phyloP scores from a whole-genome alignment of 495 filamentous ascomycete genomes.

The Aspergillus homomorphus region DNA sequence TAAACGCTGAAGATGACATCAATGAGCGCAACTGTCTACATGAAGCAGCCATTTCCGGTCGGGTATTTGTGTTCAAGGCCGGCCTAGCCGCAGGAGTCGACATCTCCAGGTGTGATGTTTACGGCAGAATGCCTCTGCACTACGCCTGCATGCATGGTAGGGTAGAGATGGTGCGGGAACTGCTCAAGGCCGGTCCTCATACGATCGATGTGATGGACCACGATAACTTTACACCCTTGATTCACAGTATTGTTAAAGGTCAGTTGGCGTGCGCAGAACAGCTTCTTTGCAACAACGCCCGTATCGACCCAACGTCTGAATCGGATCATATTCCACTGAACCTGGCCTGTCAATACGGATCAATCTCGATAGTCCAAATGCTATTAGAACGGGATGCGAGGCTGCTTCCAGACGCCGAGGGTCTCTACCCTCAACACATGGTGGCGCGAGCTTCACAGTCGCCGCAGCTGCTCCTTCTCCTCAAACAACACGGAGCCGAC shows the following conservation, averaged over 20 bases:
- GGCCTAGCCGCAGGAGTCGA: conserved; percentile 70
- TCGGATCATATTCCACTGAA: conserved; percentile 93
- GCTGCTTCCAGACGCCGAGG: conserved; percentile 89
- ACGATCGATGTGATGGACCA: conserved; percentile 87
- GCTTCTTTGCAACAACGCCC: conserved; percentile 67
- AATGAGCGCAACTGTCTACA: conserved; percentile 96
- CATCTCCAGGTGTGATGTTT: conserved; percentile 79
- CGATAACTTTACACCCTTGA: conserved; percentile 94
- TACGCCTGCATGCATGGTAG: conserved; percentile 95
- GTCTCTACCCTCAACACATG: conserved; percentile 94
- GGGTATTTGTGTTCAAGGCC: conserved; percentile 67
- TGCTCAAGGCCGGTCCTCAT: conserved; percentile 57
- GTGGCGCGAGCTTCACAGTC: conserved; percentile 86
- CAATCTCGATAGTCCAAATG: conserved; percentile 73
- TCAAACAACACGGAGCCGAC: conserved; percentile 86
- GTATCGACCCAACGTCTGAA: conserved; percentile 76
- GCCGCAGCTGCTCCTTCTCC: conserved; percentile 69
- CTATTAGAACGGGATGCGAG: conserved; percentile 73
- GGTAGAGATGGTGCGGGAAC: conserved; percentile 73
- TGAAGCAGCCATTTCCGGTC: conserved; percentile 88
- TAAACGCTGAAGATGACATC: conserved; percentile 90
- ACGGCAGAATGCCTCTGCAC: conserved; percentile 89
- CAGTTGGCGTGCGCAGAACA: conserved; percentile 73
- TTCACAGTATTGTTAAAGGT: conserved; percentile 88
- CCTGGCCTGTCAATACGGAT: conserved; percentile 89